A percentile compares a stretch with the other conserved stretches of the same genome.
Evolutionary conservation across 2,329 filamentous ascomycete genomes (phyloP).

Genomic region (Didymella glomerata): DNA sequence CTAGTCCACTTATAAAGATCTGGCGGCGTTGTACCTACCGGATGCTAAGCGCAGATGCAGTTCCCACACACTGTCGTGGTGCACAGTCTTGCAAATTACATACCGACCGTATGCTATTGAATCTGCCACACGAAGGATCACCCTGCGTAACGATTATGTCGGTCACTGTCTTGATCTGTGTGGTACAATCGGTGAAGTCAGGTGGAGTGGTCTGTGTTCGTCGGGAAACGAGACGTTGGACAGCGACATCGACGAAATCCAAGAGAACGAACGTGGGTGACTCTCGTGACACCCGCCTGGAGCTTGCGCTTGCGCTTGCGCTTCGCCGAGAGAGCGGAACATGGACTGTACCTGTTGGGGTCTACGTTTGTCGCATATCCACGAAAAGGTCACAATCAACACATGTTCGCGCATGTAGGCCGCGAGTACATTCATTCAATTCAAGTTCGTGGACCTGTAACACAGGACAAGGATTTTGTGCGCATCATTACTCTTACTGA

Average conservation of each 20-base stretch:
- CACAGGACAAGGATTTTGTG: slow-evolving; percentile 14
- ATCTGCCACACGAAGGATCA: slow-evolving; percentile 1
- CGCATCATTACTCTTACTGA: slow-evolving; percentile 1
- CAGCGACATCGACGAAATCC: slow-evolving; percentile 38
- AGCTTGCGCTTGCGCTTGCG: slow-evolving; percentile 24
- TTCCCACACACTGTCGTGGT: slow-evolving; percentile 1
- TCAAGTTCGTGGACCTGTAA: not conserved
- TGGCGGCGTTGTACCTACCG: slow-evolving; percentile 12
- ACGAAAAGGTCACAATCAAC: not conserved
- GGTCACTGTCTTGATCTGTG: slow-evolving; percentile 14
- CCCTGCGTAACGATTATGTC: slow-evolving; percentile 17
- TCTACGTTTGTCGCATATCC: not conserved
- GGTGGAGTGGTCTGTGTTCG: slow-evolving; percentile 16
- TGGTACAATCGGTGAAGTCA: slow-evolving; percentile 21
- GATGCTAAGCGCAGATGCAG: slow-evolving; percentile 8
- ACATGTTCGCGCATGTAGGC: slow-evolving; percentile 17
- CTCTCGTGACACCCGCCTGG: slow-evolving; percentile 37
- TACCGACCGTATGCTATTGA: slow-evolving; percentile 1
- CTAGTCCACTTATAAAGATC: slow-evolving; percentile 22
- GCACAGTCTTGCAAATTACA: not conserved
- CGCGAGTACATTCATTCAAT: not conserved
- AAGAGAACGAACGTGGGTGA: slow-evolving; percentile 35
- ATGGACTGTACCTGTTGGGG: slow-evolving; percentile 3
- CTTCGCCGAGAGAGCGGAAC: slow-evolving; percentile 26
- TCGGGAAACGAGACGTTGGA: slow-evolving; percentile 25